Base-by-base conservation (phyloP, 2,329 filamentous ascomycete species). In the Myriosclerotinia curreyana region DNA sequence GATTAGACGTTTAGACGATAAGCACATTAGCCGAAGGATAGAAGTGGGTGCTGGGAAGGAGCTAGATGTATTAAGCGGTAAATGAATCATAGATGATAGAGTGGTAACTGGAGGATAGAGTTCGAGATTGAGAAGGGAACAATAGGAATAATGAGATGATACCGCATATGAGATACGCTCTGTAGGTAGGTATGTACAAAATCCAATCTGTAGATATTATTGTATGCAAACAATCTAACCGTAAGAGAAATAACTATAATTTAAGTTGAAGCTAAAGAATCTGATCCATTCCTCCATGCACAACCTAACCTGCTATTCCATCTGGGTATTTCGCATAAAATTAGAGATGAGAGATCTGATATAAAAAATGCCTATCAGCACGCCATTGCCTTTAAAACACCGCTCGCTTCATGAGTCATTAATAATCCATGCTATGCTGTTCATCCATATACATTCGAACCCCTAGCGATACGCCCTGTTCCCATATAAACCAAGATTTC, bases 321-420 rank as follows among this genome's bases (percentile, higher is more conserved):
- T 48, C 42, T 48, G 55, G 55, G 55, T 58, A 58, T 58, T 58
- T 58, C 55, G 55, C 28, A 58, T 58, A 48, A 58, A 58, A 58
- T 42, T 36, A 48, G 54, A 58, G 55, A 58, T 58, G 55, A 58
- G 14, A 46, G 36, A 36, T 48, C 55, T 58, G 28, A 36, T 58
- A 58, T 48, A 28, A 58, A 58, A 58, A 58, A 58, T 48, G 55
- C 42, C 42, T 36, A 58, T 14, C 55, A 20, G 20, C 55, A 42
- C 31, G 31, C 55, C 55, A 11, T 36, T 15, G 11, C 42, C 55
- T 48, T 48, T 7, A 36, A 56, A 48, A 58, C 42, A 58, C 55
- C 42, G 9, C 42, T 36, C 42, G 15, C 20, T 46, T 15, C 20
- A 58, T 58, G 42, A 58, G 20, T 36, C 55, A 48, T 58, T 58